phyloP scores from a whole-genome alignment of 805 yeast species.

The Zygotorulaspora danielsina region DNA sequence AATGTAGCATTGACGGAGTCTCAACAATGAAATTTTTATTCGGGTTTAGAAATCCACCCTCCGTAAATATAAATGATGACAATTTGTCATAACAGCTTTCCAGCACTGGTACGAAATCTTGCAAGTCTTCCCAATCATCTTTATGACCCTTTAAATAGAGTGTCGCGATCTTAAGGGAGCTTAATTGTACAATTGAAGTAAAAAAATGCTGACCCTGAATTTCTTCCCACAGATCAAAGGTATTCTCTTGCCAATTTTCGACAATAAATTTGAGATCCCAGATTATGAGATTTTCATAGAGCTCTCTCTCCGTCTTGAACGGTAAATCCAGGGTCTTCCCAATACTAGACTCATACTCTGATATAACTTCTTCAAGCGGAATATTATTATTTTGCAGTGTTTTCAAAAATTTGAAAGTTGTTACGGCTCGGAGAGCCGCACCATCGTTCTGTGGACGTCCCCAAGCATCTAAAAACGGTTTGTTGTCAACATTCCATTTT shows the following conservation, averaged over 20 bases:
- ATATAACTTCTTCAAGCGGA: slow-evolving; percentile 31
- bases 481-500: slow-evolving; percentile 65
- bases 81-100: slow-evolving; percentile 24
- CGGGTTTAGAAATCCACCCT: slow-evolving; percentile 37
- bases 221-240: slow-evolving; percentile 97
- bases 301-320: slow-evolving; percentile 33
- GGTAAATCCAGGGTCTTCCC: slow-evolving; percentile 6
- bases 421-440: slow-evolving; percentile 73
- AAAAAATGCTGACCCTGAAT: slow-evolving; percentile 70
- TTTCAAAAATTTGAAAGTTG: slow-evolving; percentile 54
- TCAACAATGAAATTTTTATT: slow-evolving; percentile 59
- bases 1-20: slow-evolving; percentile 49
- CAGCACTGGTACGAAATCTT: slow-evolving; percentile 20
- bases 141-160: slow-evolving; percentile 29
- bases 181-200: slow-evolving; percentile 69
- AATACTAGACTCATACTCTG: slow-evolving; percentile 10
- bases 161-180: slow-evolving; percentile 60
- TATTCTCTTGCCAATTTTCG: slow-evolving; percentile 54
- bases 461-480: slow-evolving; percentile 66
- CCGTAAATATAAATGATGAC: slow-evolving; percentile 22
- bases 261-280: slow-evolving; percentile 67
- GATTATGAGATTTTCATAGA: slow-evolving; percentile 52
- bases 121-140: slow-evolving; percentile 12
- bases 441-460: slow-evolving; percentile 97
- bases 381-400: slow-evolving; percentile 36